Percentiles rank a stretch among this genome's conserved stretches.
Conservation (phyloP, 1,139 yeast genomes). For the Meyerozyma guilliermondii region DNA sequence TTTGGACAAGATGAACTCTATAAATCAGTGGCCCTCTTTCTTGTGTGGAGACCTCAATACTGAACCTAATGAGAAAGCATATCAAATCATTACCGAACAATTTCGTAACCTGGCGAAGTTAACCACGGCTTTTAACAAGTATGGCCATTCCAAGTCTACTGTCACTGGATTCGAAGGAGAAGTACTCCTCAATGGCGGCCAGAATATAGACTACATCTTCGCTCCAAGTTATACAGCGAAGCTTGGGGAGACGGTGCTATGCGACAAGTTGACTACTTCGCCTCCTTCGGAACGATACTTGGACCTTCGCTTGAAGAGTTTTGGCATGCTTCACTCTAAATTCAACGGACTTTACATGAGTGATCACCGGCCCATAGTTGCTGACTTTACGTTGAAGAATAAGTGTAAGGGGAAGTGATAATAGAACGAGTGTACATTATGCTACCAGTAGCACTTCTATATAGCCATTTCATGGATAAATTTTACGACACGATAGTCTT, state of each 20-base stretch:
- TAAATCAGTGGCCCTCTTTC: slow-evolving; percentile 38
- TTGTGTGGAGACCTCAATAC: slow-evolving; percentile 25
- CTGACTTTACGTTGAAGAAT: slow-evolving; percentile 23
- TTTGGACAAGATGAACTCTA: slow-evolving; percentile 32
- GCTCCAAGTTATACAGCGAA: slow-evolving; percentile 28
- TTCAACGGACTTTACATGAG: slow-evolving; percentile 42
- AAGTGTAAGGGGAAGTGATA: not conserved
- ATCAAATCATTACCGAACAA: slow-evolving; percentile 25
- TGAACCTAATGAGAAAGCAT: slow-evolving; percentile 13
- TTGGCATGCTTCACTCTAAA: slow-evolving; percentile 44
- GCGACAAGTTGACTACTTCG: slow-evolving; percentile 10
- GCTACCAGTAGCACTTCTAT: not conserved
- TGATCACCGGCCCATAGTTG: slow-evolving; percentile 53
- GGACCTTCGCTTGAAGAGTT: slow-evolving; percentile 22
- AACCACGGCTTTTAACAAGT: slow-evolving; percentile 23
- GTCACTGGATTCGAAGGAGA: slow-evolving; percentile 48
- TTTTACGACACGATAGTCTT: not conserved
- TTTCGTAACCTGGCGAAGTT: slow-evolving; percentile 27
- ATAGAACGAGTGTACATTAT: not conserved
- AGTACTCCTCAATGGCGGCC: slow-evolving; percentile 24
- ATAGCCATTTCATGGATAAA: not conserved
- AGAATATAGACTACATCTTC: slow-evolving; percentile 49
- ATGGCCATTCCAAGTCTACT: slow-evolving; percentile 42
- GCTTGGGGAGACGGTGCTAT: slow-evolving; percentile 15
- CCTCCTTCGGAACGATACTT: slow-evolving; percentile 9